Evolutionary conservation across 202 grass and related monocot genomes (phyloP).

Genomic region (Panicum virgatum): DNA sequence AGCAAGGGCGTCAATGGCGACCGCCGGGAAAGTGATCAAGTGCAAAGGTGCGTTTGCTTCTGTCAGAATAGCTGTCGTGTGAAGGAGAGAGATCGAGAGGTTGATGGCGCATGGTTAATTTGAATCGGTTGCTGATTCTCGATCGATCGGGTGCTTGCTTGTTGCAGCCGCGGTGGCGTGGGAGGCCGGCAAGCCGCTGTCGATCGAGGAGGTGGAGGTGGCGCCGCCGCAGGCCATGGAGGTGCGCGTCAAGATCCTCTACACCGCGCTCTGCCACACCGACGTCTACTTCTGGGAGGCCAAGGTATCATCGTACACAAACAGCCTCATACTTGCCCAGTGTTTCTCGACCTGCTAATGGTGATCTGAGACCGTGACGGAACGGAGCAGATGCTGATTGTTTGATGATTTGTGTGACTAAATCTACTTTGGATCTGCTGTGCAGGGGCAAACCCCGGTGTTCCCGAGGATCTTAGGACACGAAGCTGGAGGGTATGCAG

Average conservation of each 20-base stretch:
- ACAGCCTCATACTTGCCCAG: too few relatives aligned
- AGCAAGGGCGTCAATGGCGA: conserved; percentile 50
- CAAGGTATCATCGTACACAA: conserved; percentile 41
- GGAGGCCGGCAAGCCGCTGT: conserved; percentile 83
- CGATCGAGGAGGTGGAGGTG: conserved; percentile 90
- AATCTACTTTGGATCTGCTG: conserved; percentile 11
- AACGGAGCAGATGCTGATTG: background rate
- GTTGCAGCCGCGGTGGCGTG: conserved; percentile 85
- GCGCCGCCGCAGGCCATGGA: conserved; percentile 93
- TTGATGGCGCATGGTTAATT: background rate
- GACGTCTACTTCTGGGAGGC: conserved; percentile 94
- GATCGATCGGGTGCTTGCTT: background rate
- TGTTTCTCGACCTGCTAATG: background rate
- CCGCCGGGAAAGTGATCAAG: conserved; percentile 80
- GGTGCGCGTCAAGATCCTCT: conserved; percentile 92
- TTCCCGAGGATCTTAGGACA: conserved; percentile 89
- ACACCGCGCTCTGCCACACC: conserved; percentile 82
- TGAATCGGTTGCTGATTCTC: background rate
- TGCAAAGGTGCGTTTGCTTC: conserved; percentile 63
- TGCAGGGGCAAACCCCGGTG: conserved; percentile 76
- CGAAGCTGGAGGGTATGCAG: conserved; percentile 75
- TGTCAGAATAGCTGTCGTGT: background rate
- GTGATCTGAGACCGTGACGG: background rate
- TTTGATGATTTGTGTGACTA: background rate
- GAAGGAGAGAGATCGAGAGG: background rate